Evolutionary conservation across 345 rosid genomes (phyloP).

Genomic region (Microcos paniculata): DNA sequence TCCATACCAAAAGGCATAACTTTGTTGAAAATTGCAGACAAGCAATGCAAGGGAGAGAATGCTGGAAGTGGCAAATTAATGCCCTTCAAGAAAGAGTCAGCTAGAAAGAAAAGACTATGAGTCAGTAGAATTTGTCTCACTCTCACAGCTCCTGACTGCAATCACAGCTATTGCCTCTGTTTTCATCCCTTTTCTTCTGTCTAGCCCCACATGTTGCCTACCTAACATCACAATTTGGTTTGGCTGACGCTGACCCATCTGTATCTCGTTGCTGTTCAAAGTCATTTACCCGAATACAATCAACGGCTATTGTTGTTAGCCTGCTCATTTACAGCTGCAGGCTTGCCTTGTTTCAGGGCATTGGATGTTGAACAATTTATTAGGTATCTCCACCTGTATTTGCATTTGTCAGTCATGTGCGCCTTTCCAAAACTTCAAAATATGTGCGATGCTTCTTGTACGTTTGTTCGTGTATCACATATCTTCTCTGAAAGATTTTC

Average conservation of each 20-base stretch:
- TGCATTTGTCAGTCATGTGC: constrained; percentile 95
- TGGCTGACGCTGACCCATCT: constrained; percentile 86
- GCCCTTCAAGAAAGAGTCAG: not conserved
- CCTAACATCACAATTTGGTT: constrained; percentile 59
- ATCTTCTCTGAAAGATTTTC: constrained; percentile 96
- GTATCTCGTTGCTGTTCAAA: constrained; percentile 86
- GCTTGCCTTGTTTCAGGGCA: constrained; percentile 95
- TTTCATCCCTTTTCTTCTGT: constrained; percentile 85
- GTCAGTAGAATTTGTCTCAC: too few relatives aligned
- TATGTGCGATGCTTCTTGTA: too few relatives aligned
- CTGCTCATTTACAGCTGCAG: constrained; percentile 57
- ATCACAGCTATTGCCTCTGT: constrained; percentile 91
- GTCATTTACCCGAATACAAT: constrained; percentile 69
- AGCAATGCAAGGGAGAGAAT: constrained; percentile 36
- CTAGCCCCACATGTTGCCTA: constrained; percentile 58
- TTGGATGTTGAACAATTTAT: constrained; percentile 89
- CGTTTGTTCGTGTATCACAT: too few relatives aligned
- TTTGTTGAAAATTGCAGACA: constrained; percentile 29
- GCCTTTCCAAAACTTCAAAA: constrained; percentile 91
- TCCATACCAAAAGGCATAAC: too few relatives aligned
- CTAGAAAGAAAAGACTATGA: not conserved
- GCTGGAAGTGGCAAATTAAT: constrained; percentile 21
- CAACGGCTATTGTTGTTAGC: constrained; percentile 50
- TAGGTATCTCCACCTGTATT: constrained; percentile 92
- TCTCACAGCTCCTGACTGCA: constrained; percentile 83